Conservation (phyloP, 1,284 basidiomycete genomes). For the Golubevia sp. region DNA sequence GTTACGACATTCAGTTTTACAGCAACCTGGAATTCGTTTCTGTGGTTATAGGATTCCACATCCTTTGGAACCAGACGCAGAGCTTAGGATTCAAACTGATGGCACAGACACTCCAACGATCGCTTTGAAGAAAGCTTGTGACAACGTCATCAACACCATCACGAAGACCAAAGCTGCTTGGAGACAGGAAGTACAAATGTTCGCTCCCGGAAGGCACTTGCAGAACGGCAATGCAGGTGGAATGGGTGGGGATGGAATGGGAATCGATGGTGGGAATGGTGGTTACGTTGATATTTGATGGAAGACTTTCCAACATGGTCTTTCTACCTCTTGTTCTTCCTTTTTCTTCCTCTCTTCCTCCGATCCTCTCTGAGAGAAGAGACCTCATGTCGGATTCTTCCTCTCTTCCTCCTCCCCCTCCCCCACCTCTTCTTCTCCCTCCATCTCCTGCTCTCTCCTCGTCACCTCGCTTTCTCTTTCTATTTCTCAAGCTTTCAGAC, state of each 20-base stretch:
- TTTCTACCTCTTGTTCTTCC: background rate
- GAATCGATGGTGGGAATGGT: background rate
- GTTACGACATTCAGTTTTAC: constrained; percentile 49
- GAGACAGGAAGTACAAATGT: constrained; percentile 45
- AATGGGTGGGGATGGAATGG: background rate
- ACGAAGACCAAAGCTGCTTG: constrained; percentile 34
- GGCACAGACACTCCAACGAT: constrained; percentile 50
- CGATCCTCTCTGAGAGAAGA: background rate
- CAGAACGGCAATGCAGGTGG: constrained; percentile 4
- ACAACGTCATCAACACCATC: constrained; percentile 48
- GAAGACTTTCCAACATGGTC: too few relatives aligned
- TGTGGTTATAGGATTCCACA: constrained; percentile 59
- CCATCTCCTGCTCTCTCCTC: too few relatives aligned
- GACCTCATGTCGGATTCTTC: constrained; percentile 21
- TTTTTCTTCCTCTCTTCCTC: background rate
- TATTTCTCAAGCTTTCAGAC: too few relatives aligned
- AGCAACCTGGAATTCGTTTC: constrained; percentile 50
- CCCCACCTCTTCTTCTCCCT: too few relatives aligned
- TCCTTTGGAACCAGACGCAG: constrained; percentile 52
- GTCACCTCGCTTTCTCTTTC: too few relatives aligned
- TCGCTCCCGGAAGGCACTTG: constrained; percentile 27
- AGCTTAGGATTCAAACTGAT: constrained; percentile 59
- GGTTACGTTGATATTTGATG: constrained; percentile 7
- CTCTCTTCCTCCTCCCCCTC: constrained; percentile 4
- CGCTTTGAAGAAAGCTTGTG: constrained; percentile 49